A percentile compares a stretch with the other conserved stretches of the same genome.
These are phyloP conservation scores for Asterella californica DNA, from an alignment of 225 moss, liverwort and hornwort species.

Conservation along the genomic window DNA sequence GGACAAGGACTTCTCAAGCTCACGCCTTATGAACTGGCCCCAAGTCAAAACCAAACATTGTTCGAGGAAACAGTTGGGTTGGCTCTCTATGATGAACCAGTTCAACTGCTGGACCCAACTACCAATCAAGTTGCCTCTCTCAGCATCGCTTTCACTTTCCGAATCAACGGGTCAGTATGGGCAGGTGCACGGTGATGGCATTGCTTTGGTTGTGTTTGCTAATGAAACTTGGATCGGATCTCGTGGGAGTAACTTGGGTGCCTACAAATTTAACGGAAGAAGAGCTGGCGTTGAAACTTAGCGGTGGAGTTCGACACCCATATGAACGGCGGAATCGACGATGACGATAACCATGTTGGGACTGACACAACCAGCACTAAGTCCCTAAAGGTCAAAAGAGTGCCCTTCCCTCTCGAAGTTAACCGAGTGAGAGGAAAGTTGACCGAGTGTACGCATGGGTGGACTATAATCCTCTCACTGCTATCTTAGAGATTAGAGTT, in stretches of 20 bases:
- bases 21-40: too few relatives aligned
- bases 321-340: neutral
- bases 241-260: too few relatives aligned
- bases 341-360: conserved; percentile 8
- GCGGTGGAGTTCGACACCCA: conserved; percentile 21
- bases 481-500: conserved; percentile 1
- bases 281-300: too few relatives aligned
- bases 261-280: too few relatives aligned
- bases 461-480: neutral
- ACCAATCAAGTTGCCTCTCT: too few relatives aligned
- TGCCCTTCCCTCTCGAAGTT: neutral
- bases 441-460: conserved; percentile 7
- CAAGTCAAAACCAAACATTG: too few relatives aligned
- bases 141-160: too few relatives aligned
- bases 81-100: too few relatives aligned
- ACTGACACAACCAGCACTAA: neutral
- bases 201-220: neutral
- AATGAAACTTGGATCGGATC: neutral
- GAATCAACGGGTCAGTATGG: neutral
- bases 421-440: too few relatives aligned
- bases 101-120: too few relatives aligned
- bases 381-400: neutral
- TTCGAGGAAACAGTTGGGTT: too few relatives aligned
- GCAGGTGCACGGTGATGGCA: neutral
- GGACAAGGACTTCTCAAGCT: too few relatives aligned